Evolutionary conservation across 1,284 basidiomycete genomes (phyloP), one percentile per base, ranked within the genome.

Genomic region (Cryptococcus deneoformans): DNA sequence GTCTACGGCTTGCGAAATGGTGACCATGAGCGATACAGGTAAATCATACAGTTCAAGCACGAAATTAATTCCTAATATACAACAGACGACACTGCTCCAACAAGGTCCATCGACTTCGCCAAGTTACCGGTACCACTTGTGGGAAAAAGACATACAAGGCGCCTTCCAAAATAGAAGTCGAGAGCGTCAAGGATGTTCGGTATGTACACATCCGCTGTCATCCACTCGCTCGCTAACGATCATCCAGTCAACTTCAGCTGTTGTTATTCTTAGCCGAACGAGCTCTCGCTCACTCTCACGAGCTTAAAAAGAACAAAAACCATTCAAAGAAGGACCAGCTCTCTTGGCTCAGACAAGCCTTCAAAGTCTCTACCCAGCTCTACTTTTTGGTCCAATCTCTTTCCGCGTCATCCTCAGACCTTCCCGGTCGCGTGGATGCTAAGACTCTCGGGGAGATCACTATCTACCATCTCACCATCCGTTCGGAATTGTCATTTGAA

Each of bases 131-230:
- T 70, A 84, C 87, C 75, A 93, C 90, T 10, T 90, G 93, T 66
- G 92, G 91, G 12, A 92, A 89, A 90, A 87, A 87, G 67, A 88
- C 89, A 50, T 97, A 91, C 82, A 94, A 91, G 80, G 89, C 89
- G 68, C 72, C 87, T 24, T 83, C 89, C 11, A 76, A 84, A 9
- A 72, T 91, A 52, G 84, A 82, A 29, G 76, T 82, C 12, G 87
- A 88, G 16, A 82, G 78, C 50, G 80, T 87, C 65, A 88, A 85
- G 72, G 86, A 89, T 64, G 88, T 87, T 72, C 87, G 91, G 91
- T 93, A 72, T 76, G 90, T 82, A 16, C 10, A 38, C 14, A 40
- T 29, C 48, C 53, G 16, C 45, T 14, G 43, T 24, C 2, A 14
- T 56, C 58, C 10, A 55, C 44, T 12, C 20, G 34, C 49, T 38